Evolutionary conservation across 306 rosid species (phyloP), one percentile per base, ranked within the genome.

Genomic region (Vigna nakashimae): DNA sequence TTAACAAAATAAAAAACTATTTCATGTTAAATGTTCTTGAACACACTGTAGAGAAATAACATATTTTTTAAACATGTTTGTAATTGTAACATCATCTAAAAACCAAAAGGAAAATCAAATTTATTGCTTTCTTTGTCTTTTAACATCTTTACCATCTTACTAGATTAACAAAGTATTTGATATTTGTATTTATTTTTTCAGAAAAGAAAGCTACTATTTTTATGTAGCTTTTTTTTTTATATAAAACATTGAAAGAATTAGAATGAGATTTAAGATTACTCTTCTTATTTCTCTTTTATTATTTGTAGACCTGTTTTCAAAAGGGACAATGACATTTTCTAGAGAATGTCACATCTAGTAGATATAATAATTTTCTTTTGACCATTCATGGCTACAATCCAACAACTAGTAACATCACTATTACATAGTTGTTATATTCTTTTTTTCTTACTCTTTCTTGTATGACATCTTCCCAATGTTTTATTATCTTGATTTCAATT

Each of bases 341-440:
- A 56, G 4, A 51, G 49, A 52, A 38, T 60, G 60, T 60, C 42
- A 64, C 74, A 50, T 73, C 52, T 65, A 20, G 32, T 30, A 46
- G 28, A 28, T 38, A 52, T 42, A 56, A n/a, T 72, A 34, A 52
- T 52, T 72, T 79, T 42, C 56, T 40, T 24, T 53, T 17, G 17
- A 64, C 26, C 55, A 62, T 79, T 79, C 79, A 48, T 56, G 12
- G 60, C 69, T 30, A 46, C 48, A 56, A 40, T 72, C 65, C 66
- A 38, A 45, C 30, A 17, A 50, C 71, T 65, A 64, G 73, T n/a
- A 34, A 51, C 56, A 55, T 59, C 9, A 36, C 49, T 9, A 17
- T 8, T 36, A 34, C n/a, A 28, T 36, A 59, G 26, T 30, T 76
- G 9, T 22, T 52, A 11, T 28, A 62, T 11, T 26, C 28, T 30